Conservation (phyloP, 1,284 basidiomycete species). For the Malassezia arunalokei region DNA sequence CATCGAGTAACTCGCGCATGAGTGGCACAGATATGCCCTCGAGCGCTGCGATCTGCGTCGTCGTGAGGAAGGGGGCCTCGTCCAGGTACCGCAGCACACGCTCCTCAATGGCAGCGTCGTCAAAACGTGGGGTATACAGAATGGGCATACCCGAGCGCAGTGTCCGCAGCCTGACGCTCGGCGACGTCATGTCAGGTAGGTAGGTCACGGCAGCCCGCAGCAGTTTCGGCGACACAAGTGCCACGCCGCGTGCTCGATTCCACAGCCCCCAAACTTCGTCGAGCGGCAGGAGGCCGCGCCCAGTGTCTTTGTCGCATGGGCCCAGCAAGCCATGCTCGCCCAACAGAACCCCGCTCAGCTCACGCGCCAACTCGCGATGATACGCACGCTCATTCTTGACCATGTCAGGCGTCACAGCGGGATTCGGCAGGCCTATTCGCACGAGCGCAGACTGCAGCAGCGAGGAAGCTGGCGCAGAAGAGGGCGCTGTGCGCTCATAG, state of each 20-base stretch:
- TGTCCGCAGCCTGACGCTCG: constrained; percentile 58
- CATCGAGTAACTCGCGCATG: constrained; percentile 31
- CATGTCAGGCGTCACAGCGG: constrained; percentile 81
- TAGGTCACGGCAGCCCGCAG: constrained; percentile 62
- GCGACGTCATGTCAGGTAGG: constrained; percentile 58
- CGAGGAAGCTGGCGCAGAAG: constrained; percentile 3
- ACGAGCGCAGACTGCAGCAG: constrained; percentile 70
- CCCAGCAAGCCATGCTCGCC: constrained; percentile 48
- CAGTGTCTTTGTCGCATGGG: constrained; percentile 1
- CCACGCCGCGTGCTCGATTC: constrained; percentile 87
- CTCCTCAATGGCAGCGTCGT: constrained; percentile 23
- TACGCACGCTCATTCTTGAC: constrained; percentile 69
- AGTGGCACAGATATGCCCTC: constrained; percentile 30
- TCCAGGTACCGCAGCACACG: constrained; percentile 22
- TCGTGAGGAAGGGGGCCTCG: constrained; percentile 20
- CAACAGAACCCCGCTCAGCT: constrained; percentile 65
- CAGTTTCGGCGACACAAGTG: constrained; percentile 74
- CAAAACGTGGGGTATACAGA: constrained; percentile 62
- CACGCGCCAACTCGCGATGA: constrained; percentile 67
- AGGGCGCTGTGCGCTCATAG: constrained; percentile 46
- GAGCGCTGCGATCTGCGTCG: constrained; percentile 26
- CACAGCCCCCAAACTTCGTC: constrained; percentile 96
- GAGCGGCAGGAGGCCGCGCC: constrained; percentile 56
- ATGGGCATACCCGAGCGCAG: constrained; percentile 66
- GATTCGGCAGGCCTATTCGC: constrained; percentile 68